Base-by-base conservation (phyloP, 2,329 filamentous ascomycete species). In the Elsinoe perseae region DNA sequence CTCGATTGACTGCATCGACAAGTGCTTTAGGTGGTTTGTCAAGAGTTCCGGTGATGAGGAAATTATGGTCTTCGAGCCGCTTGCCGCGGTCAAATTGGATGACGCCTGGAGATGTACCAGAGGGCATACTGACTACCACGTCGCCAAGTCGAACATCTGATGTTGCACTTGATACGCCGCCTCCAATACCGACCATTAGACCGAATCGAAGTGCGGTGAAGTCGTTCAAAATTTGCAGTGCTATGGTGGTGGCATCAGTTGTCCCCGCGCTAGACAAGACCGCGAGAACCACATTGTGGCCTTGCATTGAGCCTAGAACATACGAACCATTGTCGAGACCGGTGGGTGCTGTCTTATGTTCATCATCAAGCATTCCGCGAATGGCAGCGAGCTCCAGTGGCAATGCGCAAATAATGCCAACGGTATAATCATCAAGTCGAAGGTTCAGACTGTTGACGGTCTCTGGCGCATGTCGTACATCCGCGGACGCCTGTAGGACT, bases 381-480 rank as follows among this genome's bases (percentile, higher is more conserved):
- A 57, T 59, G 2, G 63, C 63, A 5, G 59, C 57, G 3, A 61
- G 21, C 42, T 64, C 62, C 20, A 61, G n/a, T 3, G 27, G 36
- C 14, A 62, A 56, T 16, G 62, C 63, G 54, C 61, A 65, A 20
- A 62, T 50, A 21, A 63, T 59, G 12, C 56, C 60, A 34, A 61
- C 55, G 25, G 34, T 61, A 16, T 62, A 63, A 18, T 61, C 62
- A 12, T 52, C 57, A 16, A 6, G 16, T 48, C 23, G 43, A 27
- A 18, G n/a, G 8, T 48, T 32, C 9, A 23, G 30, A 7, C 5
- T 4, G 10, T 43, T 20, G 9, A 21, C 40, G 16, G n/a, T 8
- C 9, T 44, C 40, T 8, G 14, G 3, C 23, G 18, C 20, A 27
- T 2, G 40, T 25, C 9, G 14, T 4, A 21, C 23, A 25, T 25